Evolutionary conservation across 2,329 filamentous ascomycete species (phyloP).

Genomic region (Scedosporium dehoogii): DNA sequence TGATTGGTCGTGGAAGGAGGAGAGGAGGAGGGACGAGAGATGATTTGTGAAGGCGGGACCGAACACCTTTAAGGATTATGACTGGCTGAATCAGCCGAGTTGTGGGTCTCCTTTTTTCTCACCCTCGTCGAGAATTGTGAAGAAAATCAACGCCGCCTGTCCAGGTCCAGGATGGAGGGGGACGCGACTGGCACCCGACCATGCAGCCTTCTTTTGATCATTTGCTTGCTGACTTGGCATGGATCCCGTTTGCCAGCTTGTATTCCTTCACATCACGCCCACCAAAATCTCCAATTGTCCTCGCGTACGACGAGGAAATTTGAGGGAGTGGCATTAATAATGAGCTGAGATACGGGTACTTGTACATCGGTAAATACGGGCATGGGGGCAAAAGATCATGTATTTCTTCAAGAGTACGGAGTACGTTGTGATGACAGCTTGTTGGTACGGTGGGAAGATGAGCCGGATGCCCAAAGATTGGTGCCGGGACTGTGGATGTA

Average conservation of each 20-base stretch:
- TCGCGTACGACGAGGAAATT: too few relatives aligned
- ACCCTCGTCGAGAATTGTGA: neutral
- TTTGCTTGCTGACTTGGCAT: neutral
- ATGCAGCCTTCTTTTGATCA: neutral
- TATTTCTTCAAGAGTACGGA: too few relatives aligned
- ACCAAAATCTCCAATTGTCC: too few relatives aligned
- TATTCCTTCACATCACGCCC: neutral
- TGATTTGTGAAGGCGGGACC: conserved; percentile 35
- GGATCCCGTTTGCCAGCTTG: neutral
- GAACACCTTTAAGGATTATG: conserved; percentile 28
- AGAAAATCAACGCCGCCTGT: neutral
- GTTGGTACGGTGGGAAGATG: too few relatives aligned
- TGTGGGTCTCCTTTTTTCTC: conserved; percentile 19
- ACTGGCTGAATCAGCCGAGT: conserved; percentile 39
- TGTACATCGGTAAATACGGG: too few relatives aligned
- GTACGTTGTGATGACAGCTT: too few relatives aligned
- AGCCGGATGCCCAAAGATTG: too few relatives aligned
- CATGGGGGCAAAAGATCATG: too few relatives aligned
- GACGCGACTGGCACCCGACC: neutral
- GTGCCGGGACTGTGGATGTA: too few relatives aligned
- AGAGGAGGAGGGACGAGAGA: conserved; percentile 30
- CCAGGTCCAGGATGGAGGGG: neutral
- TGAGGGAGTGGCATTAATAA: too few relatives aligned
- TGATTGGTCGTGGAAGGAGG: conserved; percentile 41
- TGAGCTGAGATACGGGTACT: too few relatives aligned